phyloP scores from a whole-genome alignment of 257 asterid genomes.

The Vinca minor region DNA sequence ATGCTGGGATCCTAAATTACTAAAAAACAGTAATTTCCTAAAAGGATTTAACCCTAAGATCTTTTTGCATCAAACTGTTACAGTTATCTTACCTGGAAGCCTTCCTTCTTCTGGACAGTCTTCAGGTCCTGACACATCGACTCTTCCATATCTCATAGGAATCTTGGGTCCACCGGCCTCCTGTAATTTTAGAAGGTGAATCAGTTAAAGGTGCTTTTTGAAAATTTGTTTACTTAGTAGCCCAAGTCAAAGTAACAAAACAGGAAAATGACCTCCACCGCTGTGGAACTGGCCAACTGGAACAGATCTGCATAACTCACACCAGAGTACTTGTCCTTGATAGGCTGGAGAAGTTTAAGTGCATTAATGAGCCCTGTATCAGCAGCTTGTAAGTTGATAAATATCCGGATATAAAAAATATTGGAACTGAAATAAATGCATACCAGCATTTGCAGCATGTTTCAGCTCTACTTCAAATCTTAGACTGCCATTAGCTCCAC shows the following conservation, averaged over 20 bases:
- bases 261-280: constrained; percentile 57
- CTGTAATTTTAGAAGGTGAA: constrained; percentile 29
- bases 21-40: too few relatives aligned
- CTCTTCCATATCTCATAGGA: constrained; percentile 97
- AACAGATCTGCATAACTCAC: constrained; percentile 85
- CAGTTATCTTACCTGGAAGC: constrained; percentile 69
- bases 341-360: constrained; percentile 87
- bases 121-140: constrained; percentile 70
- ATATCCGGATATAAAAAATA: constrained; percentile 7
- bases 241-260: constrained; percentile 3
- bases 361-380: constrained; percentile 89
- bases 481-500: constrained; percentile 97
- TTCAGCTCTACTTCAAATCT: constrained; percentile 86
- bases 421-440: constrained; percentile 5
- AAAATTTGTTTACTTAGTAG: constrained; percentile 3
- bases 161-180: constrained; percentile 96
- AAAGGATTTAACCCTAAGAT: too few relatives aligned
- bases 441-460: constrained; percentile 98
- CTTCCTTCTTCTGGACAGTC: constrained; percentile 99
- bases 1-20: too few relatives aligned
- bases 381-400: constrained; percentile 32
- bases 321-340: constrained; percentile 80
- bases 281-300: constrained; percentile 96
- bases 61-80: constrained; percentile 7
- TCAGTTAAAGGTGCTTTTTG: constrained; percentile 13